A percentile compares a stretch with the other conserved stretches of the same genome.
phyloP scores from a whole-genome alignment of 306 rosid genomes.

The Arachis hypogaea region DNA sequence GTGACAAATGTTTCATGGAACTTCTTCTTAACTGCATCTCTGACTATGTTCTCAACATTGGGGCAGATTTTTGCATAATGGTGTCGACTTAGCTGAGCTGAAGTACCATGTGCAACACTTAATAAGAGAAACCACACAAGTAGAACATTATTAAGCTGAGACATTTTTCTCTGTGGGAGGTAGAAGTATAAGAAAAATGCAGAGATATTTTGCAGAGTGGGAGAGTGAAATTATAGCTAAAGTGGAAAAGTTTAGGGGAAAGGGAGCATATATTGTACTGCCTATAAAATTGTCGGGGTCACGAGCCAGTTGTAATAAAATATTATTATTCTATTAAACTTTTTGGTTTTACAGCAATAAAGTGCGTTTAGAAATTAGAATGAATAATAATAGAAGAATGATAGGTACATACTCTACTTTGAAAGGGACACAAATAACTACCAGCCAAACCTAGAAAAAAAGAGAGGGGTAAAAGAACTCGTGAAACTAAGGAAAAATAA shows the following conservation, averaged over 20 bases:
- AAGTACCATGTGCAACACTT: conserved; percentile 45
- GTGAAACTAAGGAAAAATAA: too few relatives aligned
- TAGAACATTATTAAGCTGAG: conserved; percentile 38
- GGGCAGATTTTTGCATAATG: conserved; percentile 75
- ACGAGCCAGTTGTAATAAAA: conserved; percentile 50
- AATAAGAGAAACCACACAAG: conserved; percentile 49
- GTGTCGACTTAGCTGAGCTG: conserved; percentile 64
- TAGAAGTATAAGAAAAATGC: conserved; percentile 9
- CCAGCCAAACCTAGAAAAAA: background rate
- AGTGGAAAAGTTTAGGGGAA: conserved; percentile 28
- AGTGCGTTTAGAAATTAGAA: conserved; percentile 18
- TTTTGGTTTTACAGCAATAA: conserved; percentile 33
- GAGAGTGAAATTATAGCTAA: conserved; percentile 36
- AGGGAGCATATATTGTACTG: conserved; percentile 21
- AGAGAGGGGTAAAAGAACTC: background rate
- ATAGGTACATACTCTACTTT: background rate
- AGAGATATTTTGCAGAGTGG: background rate
- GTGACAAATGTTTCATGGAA: conserved; percentile 83
- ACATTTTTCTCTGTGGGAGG: conserved; percentile 47
- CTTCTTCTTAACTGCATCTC: conserved; percentile 62
- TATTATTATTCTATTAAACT: conserved; percentile 28
- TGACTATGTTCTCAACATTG: conserved; percentile 71
- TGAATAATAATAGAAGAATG: conserved; percentile 44
- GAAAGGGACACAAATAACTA: conserved; percentile 43
- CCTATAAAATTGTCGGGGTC: conserved; percentile 41